Base-by-base conservation (phyloP, 1,284 basidiomycete genomes). In the Papiliotrema nemorosa region DNA sequence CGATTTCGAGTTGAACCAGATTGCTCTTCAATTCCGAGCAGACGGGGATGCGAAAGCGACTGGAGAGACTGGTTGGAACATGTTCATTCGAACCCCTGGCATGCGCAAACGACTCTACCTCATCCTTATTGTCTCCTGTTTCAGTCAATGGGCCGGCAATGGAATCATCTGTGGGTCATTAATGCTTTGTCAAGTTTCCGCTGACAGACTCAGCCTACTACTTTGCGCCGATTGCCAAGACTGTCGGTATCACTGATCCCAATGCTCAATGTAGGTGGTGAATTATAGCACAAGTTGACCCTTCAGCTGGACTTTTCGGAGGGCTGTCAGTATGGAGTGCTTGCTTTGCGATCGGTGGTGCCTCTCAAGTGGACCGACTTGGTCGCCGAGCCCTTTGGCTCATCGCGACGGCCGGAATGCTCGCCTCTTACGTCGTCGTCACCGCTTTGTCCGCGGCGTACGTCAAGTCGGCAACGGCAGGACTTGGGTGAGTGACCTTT, bases 401-500 rank as follows among this genome's bases (percentile, higher is more conserved):
- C 57, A 73, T 74, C 31, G 85, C 83, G 0, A 78, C 76, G 6
- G 61, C 59, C n/a, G 81, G 82, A 58, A 89, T 88, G 85, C 62
- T 52, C 9, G 27, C 49, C 24, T 27, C 34, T 37, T 57, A 44
- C 20, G 43, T 49, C 14, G 21, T 52, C 34, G 46, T 53, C 33
- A 57, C 53, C 7, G 55, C 49, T 12, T 46, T 47, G 16, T 49
- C 55, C 2, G 55, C 55, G 10, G 43, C 40, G 5, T 60, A 52
- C 35, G 31, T 44, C n/a, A 49, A 57, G 18, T 27, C 7, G 41
- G 33, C n/a, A 42, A 49, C 20, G 51, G 51, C 13, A 36, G 40
- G 34, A 47, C 51, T 16, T 21, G 36, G 39, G 48, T 54, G 3
- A 43, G 47, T 5, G 46, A 46, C 38, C 42, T 49, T 21, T 52